Base-by-base conservation (phyloP, 1,284 basidiomycete species). In the Sanghuangporus sanghuang region DNA sequence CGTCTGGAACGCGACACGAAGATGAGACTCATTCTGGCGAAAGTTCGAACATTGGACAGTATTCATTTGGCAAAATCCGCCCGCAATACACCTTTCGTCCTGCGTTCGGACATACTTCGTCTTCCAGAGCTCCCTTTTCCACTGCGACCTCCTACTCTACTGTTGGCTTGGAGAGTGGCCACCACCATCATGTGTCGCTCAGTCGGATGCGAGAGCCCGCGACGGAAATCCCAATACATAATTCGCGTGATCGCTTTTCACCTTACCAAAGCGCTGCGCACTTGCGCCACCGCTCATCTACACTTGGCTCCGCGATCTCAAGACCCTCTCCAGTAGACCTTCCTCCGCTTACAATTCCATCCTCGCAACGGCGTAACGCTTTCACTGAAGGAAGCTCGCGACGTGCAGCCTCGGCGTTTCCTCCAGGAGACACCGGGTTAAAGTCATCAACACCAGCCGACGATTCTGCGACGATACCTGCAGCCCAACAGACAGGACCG, bases 271-370 rank as follows among this genome's bases (percentile, higher is more conserved):
- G 46, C 18, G 46, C 49, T 23, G 32, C 44, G 16, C 48, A 44
- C 11, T 32, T 16, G 40, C 64, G 61, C 23, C 52, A 55, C 27
- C 61, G 60, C 32, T 48, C 64, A 3, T 42, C 40, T 27, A 44
- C 40, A 7, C 18, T 46, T 16, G 49, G 35, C 6, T 18, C 50
- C 7, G 46, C 40, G 35, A 49, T 62, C 8, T 7, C 56, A 35
- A 48, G 64, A 46, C 36, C 64, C 14, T 62, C 61, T 6, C 61
- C 61, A 2, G 44, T 65, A 14, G 64, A 65, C 42, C 57, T 65
- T 3, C 64, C 64, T 32, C 64, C 64, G 21, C 60, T 65, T 38
- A 46, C 60, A 3, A 65, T 65, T 27, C 64, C 64, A 6, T 52
- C 64, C 57, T 46, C 62, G 36, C 56, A 35, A 38, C 18, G 18